A percentile compares a stretch with the other conserved stretches of the same genome.
Evolutionary conservation across 208 protist species (phyloP).

Genomic region (Phytomonas sp.): DNA sequence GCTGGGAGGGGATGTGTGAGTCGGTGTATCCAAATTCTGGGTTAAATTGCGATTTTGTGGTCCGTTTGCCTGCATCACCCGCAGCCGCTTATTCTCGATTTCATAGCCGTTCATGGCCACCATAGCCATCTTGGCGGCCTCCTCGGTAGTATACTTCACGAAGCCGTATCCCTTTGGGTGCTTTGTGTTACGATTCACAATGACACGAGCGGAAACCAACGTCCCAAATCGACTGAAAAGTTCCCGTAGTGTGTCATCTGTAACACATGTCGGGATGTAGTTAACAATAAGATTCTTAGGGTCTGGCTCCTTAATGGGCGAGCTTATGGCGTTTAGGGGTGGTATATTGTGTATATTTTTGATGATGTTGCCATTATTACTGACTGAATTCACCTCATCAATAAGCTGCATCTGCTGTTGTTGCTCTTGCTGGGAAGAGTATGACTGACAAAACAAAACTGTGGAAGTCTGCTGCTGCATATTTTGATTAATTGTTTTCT

Average conservation of each 20-base stretch:
- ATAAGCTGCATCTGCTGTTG: background rate
- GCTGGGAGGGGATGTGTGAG: background rate
- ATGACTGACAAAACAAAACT: slow-evolving; percentile 4
- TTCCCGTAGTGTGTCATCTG: slow-evolving; percentile 51
- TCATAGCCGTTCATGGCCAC: slow-evolving; percentile 51
- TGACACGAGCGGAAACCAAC: slow-evolving; percentile 84
- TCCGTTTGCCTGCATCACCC: slow-evolving; percentile 43
- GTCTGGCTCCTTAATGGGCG: background rate
- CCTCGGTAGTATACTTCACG: slow-evolving; percentile 52
- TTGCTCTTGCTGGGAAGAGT: background rate
- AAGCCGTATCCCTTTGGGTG: slow-evolving; percentile 87
- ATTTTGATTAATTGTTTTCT: background rate
- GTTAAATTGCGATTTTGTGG: slow-evolving; percentile 22
- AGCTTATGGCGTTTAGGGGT: background rate
- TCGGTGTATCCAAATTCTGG: slow-evolving; percentile 1
- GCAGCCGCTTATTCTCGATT: slow-evolving; percentile 55
- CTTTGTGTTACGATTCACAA: slow-evolving; percentile 71
- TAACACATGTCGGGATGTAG: slow-evolving; percentile 76
- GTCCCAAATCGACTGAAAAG: slow-evolving; percentile 79
- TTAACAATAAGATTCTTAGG: slow-evolving; percentile 81
- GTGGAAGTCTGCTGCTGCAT: slow-evolving; percentile 3
- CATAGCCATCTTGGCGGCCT: slow-evolving; percentile 42
- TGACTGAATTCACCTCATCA: background rate
- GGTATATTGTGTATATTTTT: background rate
- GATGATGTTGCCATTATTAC: background rate